phyloP scores from a whole-genome alignment of 2,329 filamentous ascomycete genomes.

The Karstenula rhodostoma region DNA sequence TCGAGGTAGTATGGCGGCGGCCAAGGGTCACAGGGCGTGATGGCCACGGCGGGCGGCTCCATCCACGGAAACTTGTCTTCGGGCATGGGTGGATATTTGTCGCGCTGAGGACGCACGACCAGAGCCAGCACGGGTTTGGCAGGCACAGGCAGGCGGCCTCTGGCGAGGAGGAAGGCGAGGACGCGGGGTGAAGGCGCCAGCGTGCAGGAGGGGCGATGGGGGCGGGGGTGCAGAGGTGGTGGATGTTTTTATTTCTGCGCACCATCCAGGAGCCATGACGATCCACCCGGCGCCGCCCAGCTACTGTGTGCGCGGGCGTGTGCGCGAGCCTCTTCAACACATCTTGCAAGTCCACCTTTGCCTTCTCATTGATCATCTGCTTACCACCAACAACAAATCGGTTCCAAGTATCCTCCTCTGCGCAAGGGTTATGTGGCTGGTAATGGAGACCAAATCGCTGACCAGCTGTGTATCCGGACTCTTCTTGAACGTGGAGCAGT shows the following conservation, averaged over 20 bases:
- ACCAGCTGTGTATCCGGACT: background rate
- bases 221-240: constrained; percentile 19
- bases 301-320: too few relatives aligned
- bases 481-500: background rate
- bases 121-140: constrained; percentile 56
- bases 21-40: constrained; percentile 62
- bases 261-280: too few relatives aligned
- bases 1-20: constrained; percentile 82
- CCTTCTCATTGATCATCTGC: too few relatives aligned
- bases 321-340: background rate
- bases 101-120: constrained; percentile 39
- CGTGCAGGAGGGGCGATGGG: constrained; percentile 25
- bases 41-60: constrained; percentile 58
- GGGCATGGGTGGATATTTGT: constrained; percentile 38
- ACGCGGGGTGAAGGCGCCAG: constrained; percentile 63
- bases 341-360: background rate
- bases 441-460: background rate
- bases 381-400: too few relatives aligned
- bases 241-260: constrained; percentile 6
- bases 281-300: background rate
- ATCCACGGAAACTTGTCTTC: constrained; percentile 50
- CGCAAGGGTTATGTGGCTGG: constrained; percentile 1
- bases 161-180: constrained; percentile 60
- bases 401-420: too few relatives aligned
- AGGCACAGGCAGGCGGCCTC: constrained; percentile 50